phyloP scores from a whole-genome alignment of 2,329 filamentous ascomycete species.

The Podosphaera leucotricha region DNA sequence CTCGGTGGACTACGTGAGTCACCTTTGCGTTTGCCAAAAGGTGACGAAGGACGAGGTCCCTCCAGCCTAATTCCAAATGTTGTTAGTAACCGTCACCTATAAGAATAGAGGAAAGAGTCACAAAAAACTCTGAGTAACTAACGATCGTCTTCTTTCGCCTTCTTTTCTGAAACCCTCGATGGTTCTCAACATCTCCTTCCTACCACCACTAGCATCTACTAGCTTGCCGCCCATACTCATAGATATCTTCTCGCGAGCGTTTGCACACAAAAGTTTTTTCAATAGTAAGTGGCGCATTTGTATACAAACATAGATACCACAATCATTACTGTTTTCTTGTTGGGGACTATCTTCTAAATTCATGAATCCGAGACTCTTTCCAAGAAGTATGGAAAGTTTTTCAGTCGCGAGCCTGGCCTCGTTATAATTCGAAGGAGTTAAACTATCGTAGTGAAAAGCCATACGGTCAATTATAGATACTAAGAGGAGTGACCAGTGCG shows the following conservation, averaged over 20 bases:
- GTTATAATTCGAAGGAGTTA: conserved; percentile 49
- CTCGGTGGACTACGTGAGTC: conserved; percentile 9
- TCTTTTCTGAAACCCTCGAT: conserved; percentile 75
- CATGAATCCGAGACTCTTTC: conserved; percentile 46
- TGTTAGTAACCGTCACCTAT: not conserved
- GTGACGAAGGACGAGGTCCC: conserved; percentile 6
- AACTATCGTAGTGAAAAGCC: conserved; percentile 89
- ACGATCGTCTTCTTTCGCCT: conserved; percentile 64
- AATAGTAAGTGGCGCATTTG: conserved; percentile 86
- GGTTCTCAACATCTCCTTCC: conserved; percentile 78
- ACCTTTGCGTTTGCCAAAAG: conserved; percentile 7
- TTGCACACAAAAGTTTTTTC: conserved; percentile 56
- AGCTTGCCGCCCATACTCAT: conserved; percentile 81
- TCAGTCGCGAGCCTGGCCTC: conserved; percentile 48
- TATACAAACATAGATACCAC: conserved; percentile 87
- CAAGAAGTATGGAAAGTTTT: conserved; percentile 46
- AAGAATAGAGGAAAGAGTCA: not conserved
- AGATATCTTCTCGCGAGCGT: conserved; percentile 64
- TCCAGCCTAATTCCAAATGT: conserved; percentile 6
- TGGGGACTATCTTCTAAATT: conserved; percentile 69
- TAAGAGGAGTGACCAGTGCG: conserved; percentile 83
- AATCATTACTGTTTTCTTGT: conserved; percentile 82
- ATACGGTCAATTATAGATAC: conserved; percentile 74
- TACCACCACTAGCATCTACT: conserved; percentile 54
- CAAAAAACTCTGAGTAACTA: conserved; percentile 19